Evolutionary conservation across 345 rosid species (phyloP).

Genomic region (Syzygium aqueum): DNA sequence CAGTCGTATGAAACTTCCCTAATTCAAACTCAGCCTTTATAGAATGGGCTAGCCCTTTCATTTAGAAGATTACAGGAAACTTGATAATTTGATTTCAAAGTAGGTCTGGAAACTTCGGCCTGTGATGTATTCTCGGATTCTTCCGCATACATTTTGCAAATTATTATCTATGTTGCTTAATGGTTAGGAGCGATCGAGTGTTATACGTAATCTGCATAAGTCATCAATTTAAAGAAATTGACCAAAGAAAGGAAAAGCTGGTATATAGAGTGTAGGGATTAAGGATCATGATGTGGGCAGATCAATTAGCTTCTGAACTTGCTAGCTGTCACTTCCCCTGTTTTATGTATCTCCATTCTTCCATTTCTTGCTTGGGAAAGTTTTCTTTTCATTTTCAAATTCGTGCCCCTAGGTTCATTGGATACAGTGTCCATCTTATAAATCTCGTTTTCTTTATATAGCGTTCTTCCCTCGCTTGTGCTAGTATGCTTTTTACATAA

Average conservation of each 20-base stretch:
- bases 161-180: not conserved
- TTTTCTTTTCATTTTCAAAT: not conserved
- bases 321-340: not conserved
- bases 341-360: not conserved
- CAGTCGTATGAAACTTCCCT: not conserved
- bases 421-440: not conserved
- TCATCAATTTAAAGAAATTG: not conserved
- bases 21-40: not conserved
- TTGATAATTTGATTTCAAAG: not conserved
- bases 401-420: not conserved
- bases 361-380: not conserved
- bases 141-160: not conserved
- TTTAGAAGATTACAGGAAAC: not conserved
- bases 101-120: not conserved
- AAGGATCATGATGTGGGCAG: not conserved
- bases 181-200: not conserved
- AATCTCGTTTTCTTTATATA: not conserved
- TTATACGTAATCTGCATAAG: not conserved
- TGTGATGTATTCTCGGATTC: not conserved
- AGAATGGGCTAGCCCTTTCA: not conserved
- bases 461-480: not conserved
- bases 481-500: not conserved
- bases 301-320: not conserved
- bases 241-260: not conserved
- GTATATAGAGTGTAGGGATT: not conserved